These are phyloP conservation scores for Trametes hirsuta DNA, from an alignment of 1,284 basidiomycete genomes.

Conservation along the genomic window DNA sequence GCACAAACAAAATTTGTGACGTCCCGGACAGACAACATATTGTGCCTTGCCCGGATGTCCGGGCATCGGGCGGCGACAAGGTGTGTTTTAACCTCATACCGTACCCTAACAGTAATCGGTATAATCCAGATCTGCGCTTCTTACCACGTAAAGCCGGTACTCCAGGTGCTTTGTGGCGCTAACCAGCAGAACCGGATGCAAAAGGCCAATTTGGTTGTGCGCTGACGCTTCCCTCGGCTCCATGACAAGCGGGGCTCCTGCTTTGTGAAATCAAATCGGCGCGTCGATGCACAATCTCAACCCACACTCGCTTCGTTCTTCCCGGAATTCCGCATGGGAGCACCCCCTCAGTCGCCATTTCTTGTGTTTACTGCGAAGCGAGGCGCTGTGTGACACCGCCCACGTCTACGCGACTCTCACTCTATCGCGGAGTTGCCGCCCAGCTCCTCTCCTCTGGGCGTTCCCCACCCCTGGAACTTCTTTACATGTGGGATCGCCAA, in stretches of 20 bases:
- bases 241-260: not conserved
- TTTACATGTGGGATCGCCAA: slow-evolving; percentile 4
- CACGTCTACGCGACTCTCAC: not conserved
- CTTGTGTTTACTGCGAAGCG: not conserved
- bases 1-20: not conserved
- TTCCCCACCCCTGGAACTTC: slow-evolving; percentile 2
- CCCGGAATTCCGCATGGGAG: not conserved
- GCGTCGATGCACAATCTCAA: not conserved
- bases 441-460: not conserved
- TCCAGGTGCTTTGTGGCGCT: slow-evolving; percentile 12
- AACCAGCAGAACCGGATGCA: not conserved
- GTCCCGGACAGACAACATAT: not conserved
- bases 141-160: not conserved
- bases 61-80: slow-evolving; percentile 2
- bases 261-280: not conserved
- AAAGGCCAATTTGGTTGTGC: not conserved
- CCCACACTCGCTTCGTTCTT: not conserved
- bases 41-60: not conserved
- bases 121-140: not conserved
- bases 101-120: not conserved
- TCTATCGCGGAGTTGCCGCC: slow-evolving; percentile 3
- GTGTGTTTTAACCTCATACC: not conserved
- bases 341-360: not conserved
- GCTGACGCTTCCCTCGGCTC: not conserved
- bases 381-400: not conserved